phyloP scores from a whole-genome alignment of 139 green algal genomes.

The Tetraselmis chui region DNA sequence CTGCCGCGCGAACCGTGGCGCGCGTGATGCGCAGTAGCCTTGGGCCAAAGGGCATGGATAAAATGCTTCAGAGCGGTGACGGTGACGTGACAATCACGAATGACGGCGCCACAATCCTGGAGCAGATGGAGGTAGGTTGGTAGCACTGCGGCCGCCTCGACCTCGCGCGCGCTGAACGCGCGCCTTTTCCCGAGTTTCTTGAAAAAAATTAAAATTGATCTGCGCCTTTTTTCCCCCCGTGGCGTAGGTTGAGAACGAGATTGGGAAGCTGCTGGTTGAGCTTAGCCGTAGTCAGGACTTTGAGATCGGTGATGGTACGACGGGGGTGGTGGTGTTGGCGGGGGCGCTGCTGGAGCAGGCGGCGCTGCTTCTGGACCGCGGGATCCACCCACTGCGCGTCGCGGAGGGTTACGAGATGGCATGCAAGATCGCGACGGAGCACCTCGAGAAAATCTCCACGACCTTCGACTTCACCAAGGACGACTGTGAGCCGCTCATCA shows the following conservation, averaged over 20 bases:
- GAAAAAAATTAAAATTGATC: too few relatives aligned
- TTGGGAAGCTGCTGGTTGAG: slow-evolving; percentile 98
- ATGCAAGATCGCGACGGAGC: slow-evolving; percentile 77
- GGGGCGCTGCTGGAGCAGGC: slow-evolving; percentile 74
- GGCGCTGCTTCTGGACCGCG: slow-evolving; percentile 90
- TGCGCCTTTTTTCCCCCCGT: too few relatives aligned
- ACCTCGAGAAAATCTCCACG: slow-evolving; percentile 53
- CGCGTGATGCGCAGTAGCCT: slow-evolving; percentile 74
- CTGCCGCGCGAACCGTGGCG: slow-evolving; percentile 89
- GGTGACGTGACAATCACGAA: slow-evolving; percentile 99
- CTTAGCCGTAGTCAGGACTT: slow-evolving; percentile 78
- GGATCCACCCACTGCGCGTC: slow-evolving; percentile 94
- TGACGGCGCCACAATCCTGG: slow-evolving; percentile 97
- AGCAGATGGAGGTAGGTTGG: slow-evolving; percentile 99
- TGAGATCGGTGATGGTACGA: slow-evolving; percentile 86
- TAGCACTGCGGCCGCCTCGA: too few relatives aligned
- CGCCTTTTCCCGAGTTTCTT: too few relatives aligned
- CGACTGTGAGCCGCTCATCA: slow-evolving; percentile 86
- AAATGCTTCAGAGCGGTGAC: slow-evolving; percentile 95
- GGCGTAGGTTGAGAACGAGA: slow-evolving; percentile 97
- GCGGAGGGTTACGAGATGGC: slow-evolving; percentile 98
- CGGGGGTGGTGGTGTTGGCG: slow-evolving; percentile 88
- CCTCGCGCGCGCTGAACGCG: too few relatives aligned
- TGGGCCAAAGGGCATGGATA: slow-evolving; percentile 98
- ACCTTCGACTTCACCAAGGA: slow-evolving; percentile 79